A percentile compares a stretch with the other conserved stretches of the same genome.
Conservation (phyloP, 192 early-diverging fungal species). For the Entophlyctis luteolus region DNA sequence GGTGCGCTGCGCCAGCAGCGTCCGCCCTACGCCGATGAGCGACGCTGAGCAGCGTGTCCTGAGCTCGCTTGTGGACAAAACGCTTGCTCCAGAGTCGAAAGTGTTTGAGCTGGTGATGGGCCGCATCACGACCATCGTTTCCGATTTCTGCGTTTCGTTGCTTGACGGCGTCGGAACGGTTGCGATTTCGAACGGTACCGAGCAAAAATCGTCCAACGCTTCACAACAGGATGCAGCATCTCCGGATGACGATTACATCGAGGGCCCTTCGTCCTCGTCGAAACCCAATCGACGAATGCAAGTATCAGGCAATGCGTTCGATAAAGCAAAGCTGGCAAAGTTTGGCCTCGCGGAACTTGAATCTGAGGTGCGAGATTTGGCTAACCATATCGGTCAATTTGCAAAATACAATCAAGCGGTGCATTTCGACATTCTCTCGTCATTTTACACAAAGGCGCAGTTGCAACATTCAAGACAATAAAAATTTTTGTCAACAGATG, state of each 20-base stretch:
- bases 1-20: constrained; percentile 26
- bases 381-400: constrained; percentile 30
- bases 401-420: constrained; percentile 32
- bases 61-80: constrained; percentile 38
- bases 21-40: constrained; percentile 33
- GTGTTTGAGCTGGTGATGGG: constrained; percentile 41
- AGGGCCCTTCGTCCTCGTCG: background rate
- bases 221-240: background rate
- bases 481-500: background rate
- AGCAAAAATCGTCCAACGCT: no score
- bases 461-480: background rate
- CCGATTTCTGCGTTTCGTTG: background rate
- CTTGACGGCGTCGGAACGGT: background rate
- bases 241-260: background rate
- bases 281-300: background rate
- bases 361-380: constrained; percentile 37
- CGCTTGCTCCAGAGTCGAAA: constrained; percentile 35
- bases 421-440: constrained; percentile 24
- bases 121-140: constrained; percentile 25
- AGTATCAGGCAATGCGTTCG: background rate
- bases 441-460: constrained; percentile 18
- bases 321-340: constrained; percentile 29
- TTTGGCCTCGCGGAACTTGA: constrained; percentile 35
- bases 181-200: background rate
- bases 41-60: constrained; percentile 14